Evolutionary conservation across 2,329 filamentous ascomycete species (phyloP), one percentile per base, ranked within the genome.

Genomic region (Xylariaceae sp.): DNA sequence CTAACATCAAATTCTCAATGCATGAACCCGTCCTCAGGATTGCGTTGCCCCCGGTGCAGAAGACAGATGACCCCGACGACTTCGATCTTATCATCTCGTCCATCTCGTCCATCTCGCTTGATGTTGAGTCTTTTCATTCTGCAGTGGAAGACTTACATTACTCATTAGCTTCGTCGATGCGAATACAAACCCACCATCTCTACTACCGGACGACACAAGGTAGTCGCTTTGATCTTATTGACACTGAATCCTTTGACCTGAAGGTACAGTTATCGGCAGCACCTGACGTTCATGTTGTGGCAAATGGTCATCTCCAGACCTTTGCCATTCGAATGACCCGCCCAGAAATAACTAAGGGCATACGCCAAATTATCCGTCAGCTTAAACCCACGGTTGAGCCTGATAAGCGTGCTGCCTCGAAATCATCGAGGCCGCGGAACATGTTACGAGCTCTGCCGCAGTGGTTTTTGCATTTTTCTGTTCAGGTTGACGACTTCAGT

Each of bases 41-140:
- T 62, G 87, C 93, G 6, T 79, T 99, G 4, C 93, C 93, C 4
- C 88, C 94, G 0, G 85, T 95, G 61, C 85, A 89, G 59, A 81
- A 82, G 52, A 78, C 78, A 2, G 77, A 81, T 36, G 84, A 87
- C 23, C 82, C 86, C 0, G 91, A 92, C 59, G 93, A 98, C 64
- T 98, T 95, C 65, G 95, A 99, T 70, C 82, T 99, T 26, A 89
- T 99, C 40, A 96, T 99, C 44, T 96, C 92, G 1, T 95, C 92
- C 2, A 91, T 96, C 9, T 98, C 96, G 0, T 96, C 94, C 0
- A 86, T 98, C 33, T 96, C 94, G 0, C 78, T 98, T 19, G 95
- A 99, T 68, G 83, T 96, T 44, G 95, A 99, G 70, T 96, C 95
- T 0, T 96, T 92, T n/a, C 95, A 99, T 75, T 95, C 92, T 3